A percentile compares a stretch with the other conserved stretches of the same genome.
These are phyloP conservation scores for Phytophthora cryptogea DNA, from an alignment of 352 stramenopile species.

Conservation along the genomic window DNA sequence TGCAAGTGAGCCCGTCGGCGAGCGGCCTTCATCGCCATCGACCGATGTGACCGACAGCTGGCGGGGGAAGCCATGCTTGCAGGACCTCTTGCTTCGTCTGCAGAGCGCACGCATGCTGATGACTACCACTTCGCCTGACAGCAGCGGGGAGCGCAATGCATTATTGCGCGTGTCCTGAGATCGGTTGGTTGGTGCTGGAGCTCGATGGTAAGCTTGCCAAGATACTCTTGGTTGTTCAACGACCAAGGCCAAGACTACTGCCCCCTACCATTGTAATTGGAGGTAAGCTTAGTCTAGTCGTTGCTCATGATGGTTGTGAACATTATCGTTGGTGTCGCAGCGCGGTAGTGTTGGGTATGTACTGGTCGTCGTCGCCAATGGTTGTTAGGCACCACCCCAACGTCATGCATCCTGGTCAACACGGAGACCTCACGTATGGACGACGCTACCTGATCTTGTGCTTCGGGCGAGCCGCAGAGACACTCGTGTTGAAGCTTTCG, in stretches of 20 bases:
- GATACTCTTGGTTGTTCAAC: no score
- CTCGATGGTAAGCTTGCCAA: no score
- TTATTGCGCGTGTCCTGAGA: not conserved
- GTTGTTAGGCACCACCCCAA: not conserved
- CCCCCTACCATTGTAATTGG: no score
- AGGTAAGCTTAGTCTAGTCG: no score
- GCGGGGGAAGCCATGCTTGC: constrained; percentile 27
- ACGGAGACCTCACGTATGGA: constrained; percentile 24
- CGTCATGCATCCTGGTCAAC: constrained; percentile 16
- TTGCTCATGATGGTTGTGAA: not conserved
- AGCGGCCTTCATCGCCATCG: constrained; percentile 6
- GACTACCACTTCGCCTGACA: constrained; percentile 15
- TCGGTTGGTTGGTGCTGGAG: no score
- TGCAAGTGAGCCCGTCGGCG: constrained; percentile 17
- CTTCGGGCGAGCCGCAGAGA: constrained; percentile 4
- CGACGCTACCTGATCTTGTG: constrained; percentile 20
- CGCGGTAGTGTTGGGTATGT: not conserved
- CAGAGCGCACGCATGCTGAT: constrained; percentile 28
- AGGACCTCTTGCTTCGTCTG: constrained; percentile 29
- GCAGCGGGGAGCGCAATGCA: not conserved
- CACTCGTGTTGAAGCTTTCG: constrained; percentile 10
- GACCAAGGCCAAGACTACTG: no score
- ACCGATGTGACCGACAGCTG: constrained; percentile 14
- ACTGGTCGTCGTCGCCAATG: not conserved
- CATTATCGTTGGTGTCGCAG: not conserved